Evolutionary conservation across 345 rosid genomes (phyloP).

Genomic region (Anastatica hierochuntica): DNA sequence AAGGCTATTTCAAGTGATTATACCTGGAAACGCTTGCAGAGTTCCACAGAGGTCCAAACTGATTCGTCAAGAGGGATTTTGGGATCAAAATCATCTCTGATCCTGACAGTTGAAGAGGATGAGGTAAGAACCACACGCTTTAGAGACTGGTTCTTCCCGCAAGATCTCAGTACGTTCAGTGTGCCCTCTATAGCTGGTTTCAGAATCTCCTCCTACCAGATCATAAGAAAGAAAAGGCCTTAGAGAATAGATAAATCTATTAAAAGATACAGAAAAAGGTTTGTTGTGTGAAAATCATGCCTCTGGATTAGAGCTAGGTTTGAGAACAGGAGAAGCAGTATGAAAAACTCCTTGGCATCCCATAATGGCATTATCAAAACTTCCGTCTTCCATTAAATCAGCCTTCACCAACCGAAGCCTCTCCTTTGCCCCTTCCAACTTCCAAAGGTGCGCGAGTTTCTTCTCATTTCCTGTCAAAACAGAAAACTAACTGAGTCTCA

Average conservation of each 20-base stretch:
- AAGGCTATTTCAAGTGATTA: background rate
- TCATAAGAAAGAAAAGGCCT: background rate
- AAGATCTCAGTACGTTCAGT: slow-evolving; percentile 71
- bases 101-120: slow-evolving; percentile 71
- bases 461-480: slow-evolving; percentile 43
- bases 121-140: slow-evolving; percentile 82
- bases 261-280: background rate
- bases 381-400: slow-evolving; percentile 59
- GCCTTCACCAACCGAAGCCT: slow-evolving; percentile 69
- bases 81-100: slow-evolving; percentile 56
- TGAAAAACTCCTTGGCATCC: slow-evolving; percentile 92
- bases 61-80: slow-evolving; percentile 68
- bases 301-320: slow-evolving; percentile 73
- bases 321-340: slow-evolving; percentile 82
- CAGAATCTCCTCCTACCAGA: slow-evolving; percentile 60
- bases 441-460: slow-evolving; percentile 71
- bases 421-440: slow-evolving; percentile 72
- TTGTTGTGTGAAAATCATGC: slow-evolving; percentile 27
- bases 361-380: slow-evolving; percentile 66
- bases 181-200: slow-evolving; percentile 80
- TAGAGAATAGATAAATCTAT: background rate
- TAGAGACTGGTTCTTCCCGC: slow-evolving; percentile 49
- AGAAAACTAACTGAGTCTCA: background rate
- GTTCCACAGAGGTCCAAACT: slow-evolving; percentile 70
- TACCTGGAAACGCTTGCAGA: slow-evolving; percentile 65